A percentile compares a stretch with the other conserved stretches of the same genome.
Conservation (phyloP, 371 early-diverging fungal species). For the Actinomortierella ambigua region DNA sequence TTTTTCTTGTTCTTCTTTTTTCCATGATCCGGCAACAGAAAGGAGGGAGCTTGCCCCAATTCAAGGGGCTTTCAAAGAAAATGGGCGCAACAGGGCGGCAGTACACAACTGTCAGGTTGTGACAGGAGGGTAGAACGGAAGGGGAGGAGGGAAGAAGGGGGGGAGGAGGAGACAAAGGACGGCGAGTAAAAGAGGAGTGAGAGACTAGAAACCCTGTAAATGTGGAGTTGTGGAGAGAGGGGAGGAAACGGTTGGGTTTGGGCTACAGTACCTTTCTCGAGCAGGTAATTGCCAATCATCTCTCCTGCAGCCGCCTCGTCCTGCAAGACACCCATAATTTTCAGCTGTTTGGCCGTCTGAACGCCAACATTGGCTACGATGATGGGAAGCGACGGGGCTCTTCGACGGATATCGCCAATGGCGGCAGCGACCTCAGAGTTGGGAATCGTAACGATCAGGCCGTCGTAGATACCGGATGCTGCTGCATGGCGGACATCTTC, state of each 20-base stretch:
- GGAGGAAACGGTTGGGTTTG: background rate
- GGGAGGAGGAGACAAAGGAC: conserved; percentile 5
- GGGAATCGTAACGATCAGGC: conserved; percentile 53
- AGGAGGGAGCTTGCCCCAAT: too few relatives aligned
- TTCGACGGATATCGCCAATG: conserved; percentile 39
- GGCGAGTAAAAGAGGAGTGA: conserved; percentile 4
- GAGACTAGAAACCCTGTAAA: background rate
- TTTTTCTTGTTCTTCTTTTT: too few relatives aligned
- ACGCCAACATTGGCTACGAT: conserved; percentile 53
- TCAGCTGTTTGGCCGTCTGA: conserved; percentile 45
- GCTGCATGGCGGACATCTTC: conserved; percentile 43
- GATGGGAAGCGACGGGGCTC: conserved; percentile 43
- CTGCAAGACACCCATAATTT: conserved; percentile 51
- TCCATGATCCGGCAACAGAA: too few relatives aligned
- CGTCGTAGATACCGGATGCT: conserved; percentile 41
- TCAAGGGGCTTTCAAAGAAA: too few relatives aligned
- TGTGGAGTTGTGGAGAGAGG: conserved; percentile 5
- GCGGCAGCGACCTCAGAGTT: conserved; percentile 48
- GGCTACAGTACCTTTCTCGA: conserved; percentile 21
- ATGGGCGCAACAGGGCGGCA: too few relatives aligned
- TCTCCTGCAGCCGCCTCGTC: conserved; percentile 49
- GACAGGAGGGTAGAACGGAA: too few relatives aligned
- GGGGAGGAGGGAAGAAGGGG: too few relatives aligned
- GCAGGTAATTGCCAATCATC: conserved; percentile 45
- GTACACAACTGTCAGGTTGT: too few relatives aligned